Evolutionary conservation across 306 rosid genomes (phyloP).

Genomic region (Casuarina cunninghamiana): DNA sequence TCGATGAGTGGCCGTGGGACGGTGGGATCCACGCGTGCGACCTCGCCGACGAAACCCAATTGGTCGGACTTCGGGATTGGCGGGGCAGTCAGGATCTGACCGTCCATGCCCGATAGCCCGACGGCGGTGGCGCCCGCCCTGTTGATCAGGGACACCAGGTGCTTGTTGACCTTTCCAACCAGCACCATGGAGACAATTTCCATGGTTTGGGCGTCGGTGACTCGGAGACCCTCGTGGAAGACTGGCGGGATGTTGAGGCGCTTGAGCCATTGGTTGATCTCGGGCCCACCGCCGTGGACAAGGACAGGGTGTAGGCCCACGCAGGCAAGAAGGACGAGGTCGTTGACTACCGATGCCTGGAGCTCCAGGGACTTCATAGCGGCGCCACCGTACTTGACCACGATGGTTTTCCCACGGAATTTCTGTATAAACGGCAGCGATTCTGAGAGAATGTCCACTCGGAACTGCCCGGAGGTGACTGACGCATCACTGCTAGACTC

Average conservation of each 20-base stretch:
- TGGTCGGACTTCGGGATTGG: conserved; percentile 68
- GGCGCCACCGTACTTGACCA: conserved; percentile 93
- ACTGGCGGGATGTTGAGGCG: conserved; percentile 77
- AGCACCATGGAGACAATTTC: conserved; percentile 96
- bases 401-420: conserved; percentile 88
- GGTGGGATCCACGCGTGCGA: conserved; percentile 60
- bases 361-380: conserved; percentile 85
- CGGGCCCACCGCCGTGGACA: conserved; percentile 98
- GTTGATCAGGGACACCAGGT: conserved; percentile 70
- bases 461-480: conserved; percentile 59
- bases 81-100: conserved; percentile 69
- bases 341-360: conserved; percentile 86
- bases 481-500: conserved; percentile 7
- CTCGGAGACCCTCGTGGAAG: conserved; percentile 90
- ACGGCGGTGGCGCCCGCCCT: conserved; percentile 80
- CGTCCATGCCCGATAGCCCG: conserved; percentile 87
- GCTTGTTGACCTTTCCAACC: conserved; percentile 83
- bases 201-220: conserved; percentile 83
- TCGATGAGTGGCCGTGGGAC: conserved; percentile 60
- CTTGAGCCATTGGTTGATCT: conserved; percentile 81
- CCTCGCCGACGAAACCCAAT: conserved; percentile 85
- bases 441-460: conserved; percentile 89
- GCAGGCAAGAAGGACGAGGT: conserved; percentile 86
- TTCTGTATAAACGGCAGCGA: conserved; percentile 95
- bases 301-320: conserved; percentile 83